Base-by-base conservation (phyloP, 208 protist genomes). In the Acanthamoeba sp. region DNA sequence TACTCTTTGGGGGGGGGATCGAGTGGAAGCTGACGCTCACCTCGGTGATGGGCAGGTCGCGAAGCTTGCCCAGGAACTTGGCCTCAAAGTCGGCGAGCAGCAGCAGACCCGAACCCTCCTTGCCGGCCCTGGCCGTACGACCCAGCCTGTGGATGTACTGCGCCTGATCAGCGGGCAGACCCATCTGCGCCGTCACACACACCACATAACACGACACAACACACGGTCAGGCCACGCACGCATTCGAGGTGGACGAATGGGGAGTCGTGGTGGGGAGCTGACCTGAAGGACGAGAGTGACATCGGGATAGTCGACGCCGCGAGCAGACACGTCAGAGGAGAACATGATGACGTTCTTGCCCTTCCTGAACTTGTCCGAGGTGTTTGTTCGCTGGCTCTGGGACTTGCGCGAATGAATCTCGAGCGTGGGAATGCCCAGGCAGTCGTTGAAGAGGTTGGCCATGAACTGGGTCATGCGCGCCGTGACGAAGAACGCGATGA, bases 351-450 rank as follows among this genome's bases (percentile, higher is more conserved):
- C 99, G 57, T 95, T 98, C 24, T 99, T 96, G 0, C 98, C 98
- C 93, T 99, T 99, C 96, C 98, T 99, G 95, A 99, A 99, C 97
- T 99, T 98, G 97, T 99, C 99, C 97, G 99, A 99, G 34, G 99
- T 99, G 34, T 97, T 98, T 22, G 99, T 99, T 76, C 99, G 98
- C 97, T 99, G 99, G 93, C 99, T 97, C 97, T 99, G 99, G 97
- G 99, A 99, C 96, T 99, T 98, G 94, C 99, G 99, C 40, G 99
- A 99, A 88, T 99, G 99, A 93, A 99, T 99, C 42, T 99, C 99
- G 52, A 99, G 97, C 59, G 99, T 99, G 10, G 99, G 99, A 40
- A 99, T 97, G 96, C 99, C 98, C 90, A 99, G 99, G 97, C 99
- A 99, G 6, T 73, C 32, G 97, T 99, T 99, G 94, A 99, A 98